These are phyloP conservation scores for Orbilia javanica DNA, from an alignment of 2,329 filamentous ascomycete genomes.

Conservation along the genomic window DNA sequence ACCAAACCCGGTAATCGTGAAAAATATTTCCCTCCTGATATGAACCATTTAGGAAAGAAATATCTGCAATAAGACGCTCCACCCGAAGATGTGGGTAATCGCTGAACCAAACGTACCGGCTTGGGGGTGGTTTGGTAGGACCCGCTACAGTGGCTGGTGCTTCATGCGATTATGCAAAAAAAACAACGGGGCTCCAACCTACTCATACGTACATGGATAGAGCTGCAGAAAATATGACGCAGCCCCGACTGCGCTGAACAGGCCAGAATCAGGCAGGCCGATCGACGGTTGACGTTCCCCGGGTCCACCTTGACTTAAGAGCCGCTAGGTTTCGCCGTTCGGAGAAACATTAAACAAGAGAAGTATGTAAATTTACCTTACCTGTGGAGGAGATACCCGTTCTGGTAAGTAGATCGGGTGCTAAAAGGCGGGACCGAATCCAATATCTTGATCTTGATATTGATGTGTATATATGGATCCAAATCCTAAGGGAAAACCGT, in stretches of 20 bases:
- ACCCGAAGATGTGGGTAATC: slow-evolving; percentile 25
- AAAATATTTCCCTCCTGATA: slow-evolving; percentile 22
- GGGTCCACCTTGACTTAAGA: neutral
- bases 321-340: slow-evolving; percentile 16
- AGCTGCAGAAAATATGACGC: slow-evolving; percentile 49
- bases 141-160: slow-evolving; percentile 37
- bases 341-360: slow-evolving; percentile 14
- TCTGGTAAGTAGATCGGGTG: neutral
- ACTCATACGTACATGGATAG: slow-evolving; percentile 14
- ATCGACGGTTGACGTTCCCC: slow-evolving; percentile 13
- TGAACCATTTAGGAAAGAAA: slow-evolving; percentile 33
- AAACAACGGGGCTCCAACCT: slow-evolving; percentile 1
- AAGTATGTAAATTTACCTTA: slow-evolving; percentile 9
- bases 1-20: slow-evolving; percentile 21
- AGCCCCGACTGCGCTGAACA: slow-evolving; percentile 18
- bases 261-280: slow-evolving; percentile 27
- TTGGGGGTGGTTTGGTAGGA: slow-evolving; percentile 6
- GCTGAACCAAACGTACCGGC: neutral
- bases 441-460: neutral
- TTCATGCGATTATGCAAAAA: slow-evolving; percentile 55
- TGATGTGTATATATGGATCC: neutral
- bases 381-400: neutral
- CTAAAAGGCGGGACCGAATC: slow-evolving; percentile 17
- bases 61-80: slow-evolving; percentile 28
- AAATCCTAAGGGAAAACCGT: neutral